phyloP scores from a whole-genome alignment of 768 basidiomycete genomes.

The Calocybe indica region DNA sequence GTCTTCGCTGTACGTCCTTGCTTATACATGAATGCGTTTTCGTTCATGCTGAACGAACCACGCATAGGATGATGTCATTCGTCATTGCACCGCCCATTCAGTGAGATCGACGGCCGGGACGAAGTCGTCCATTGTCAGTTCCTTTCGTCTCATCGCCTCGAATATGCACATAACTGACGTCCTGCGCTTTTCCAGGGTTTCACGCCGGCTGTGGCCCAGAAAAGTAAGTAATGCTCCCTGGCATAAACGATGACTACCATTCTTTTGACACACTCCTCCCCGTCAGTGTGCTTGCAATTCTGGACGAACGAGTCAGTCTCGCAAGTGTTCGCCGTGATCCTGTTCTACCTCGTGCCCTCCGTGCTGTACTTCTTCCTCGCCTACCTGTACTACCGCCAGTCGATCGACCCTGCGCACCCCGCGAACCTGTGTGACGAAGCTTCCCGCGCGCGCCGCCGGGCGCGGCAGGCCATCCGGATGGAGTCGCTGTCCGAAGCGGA shows the following conservation, averaged over 20 bases:
- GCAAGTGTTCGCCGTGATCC: conserved; percentile 28
- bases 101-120: conserved; percentile 17
- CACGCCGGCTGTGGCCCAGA: conserved; percentile 21
- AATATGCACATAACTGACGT: background rate
- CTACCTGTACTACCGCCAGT: conserved; percentile 34
- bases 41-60: background rate
- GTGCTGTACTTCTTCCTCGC: conserved; percentile 28
- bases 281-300: conserved; percentile 21
- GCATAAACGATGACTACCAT: no score
- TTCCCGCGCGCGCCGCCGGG: conserved; percentile 4
- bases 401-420: conserved; percentile 29
- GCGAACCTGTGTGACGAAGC: conserved; percentile 19
- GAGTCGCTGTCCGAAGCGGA: conserved; percentile 6
- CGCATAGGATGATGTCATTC: conserved; percentile 29
- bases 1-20: conserved; percentile 25
- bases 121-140: conserved; percentile 32
- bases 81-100: conserved; percentile 28
- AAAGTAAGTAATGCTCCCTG: no score
- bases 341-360: conserved; percentile 33
- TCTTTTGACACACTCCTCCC: no score
- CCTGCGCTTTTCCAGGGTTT: conserved; percentile 19
- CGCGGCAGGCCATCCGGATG: conserved; percentile 6
- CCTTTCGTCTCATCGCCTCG: background rate
- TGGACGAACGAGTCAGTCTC: conserved; percentile 32
- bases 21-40: background rate